Percentiles rank a stretch among this genome's conserved stretches.
phyloP scores from a whole-genome alignment of 148 eudicot species.

The Persicaria tinctoria region DNA sequence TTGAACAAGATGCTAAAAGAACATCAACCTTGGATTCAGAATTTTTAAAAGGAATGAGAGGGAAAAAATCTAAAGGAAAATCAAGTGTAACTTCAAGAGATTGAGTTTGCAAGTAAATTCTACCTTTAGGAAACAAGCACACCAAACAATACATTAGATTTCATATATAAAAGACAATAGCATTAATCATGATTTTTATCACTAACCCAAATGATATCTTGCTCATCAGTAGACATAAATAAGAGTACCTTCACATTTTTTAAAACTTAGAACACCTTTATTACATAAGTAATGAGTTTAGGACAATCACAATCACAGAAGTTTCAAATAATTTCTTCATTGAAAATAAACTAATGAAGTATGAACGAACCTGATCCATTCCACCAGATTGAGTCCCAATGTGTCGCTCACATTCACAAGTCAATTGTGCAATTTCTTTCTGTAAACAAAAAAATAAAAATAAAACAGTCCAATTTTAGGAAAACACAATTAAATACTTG shows the following conservation, averaged over 20 bases:
- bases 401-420: conserved; percentile 90
- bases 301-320: neutral
- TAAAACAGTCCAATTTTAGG: neutral
- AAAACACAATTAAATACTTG: neutral
- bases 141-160: too few species aligned
- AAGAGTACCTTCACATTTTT: neutral
- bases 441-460: conserved; percentile 20
- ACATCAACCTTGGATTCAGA: too few species aligned
- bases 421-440: conserved; percentile 96
- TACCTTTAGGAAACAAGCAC: too few species aligned
- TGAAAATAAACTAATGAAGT: neutral
- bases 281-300: neutral
- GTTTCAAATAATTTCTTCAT: neutral
- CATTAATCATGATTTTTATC: too few species aligned
- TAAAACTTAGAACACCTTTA: neutral
- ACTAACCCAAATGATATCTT: too few species aligned
- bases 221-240: too few species aligned
- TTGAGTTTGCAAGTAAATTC: too few species aligned
- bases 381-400: conserved; percentile 99
- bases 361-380: conserved; percentile 73
- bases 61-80: too few species aligned
- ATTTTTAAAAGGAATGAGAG: too few species aligned
- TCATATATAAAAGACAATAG: too few species aligned
- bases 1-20: too few species aligned
- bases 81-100: too few species aligned